Evolutionary conservation across 164 flowering plant species (phyloP).

Genomic region (Berberis thunbergii): DNA sequence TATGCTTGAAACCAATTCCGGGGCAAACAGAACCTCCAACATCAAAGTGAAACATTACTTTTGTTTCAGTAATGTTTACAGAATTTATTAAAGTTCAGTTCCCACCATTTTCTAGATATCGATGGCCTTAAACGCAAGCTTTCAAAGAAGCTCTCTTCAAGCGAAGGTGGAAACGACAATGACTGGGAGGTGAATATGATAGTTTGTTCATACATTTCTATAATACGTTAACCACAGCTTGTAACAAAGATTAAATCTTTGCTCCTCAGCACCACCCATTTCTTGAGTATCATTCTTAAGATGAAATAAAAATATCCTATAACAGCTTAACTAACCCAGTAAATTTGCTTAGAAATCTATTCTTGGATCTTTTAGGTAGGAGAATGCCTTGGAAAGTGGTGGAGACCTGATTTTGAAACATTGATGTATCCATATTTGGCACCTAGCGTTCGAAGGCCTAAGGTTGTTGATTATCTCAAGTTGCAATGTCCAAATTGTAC

Average conservation of each 20-base stretch:
- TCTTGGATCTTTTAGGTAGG: constrained; percentile 40
- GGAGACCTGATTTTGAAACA: constrained; percentile 71
- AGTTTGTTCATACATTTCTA: neutral
- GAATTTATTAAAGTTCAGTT: constrained; percentile 3
- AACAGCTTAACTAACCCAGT: neutral
- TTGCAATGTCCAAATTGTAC: constrained; percentile 2
- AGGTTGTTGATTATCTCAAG: constrained; percentile 25
- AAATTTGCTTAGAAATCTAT: neutral
- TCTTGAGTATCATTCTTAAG: neutral
- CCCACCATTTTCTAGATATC: constrained; percentile 28
- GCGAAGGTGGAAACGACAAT: constrained; percentile 18
- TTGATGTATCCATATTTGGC: constrained; percentile 47
- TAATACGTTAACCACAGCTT: neutral
- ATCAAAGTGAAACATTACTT: too few relatives aligned
- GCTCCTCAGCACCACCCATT: neutral
- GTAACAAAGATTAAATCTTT: neutral
- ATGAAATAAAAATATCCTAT: neutral
- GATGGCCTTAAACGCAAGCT: constrained; percentile 68
- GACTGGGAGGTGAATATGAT: constrained; percentile 57
- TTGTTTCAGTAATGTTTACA: neutral
- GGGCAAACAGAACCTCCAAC: too few relatives aligned
- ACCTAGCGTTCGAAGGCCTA: constrained; percentile 42
- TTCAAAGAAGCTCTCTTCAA: constrained; percentile 43
- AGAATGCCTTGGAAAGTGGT: constrained; percentile 86
- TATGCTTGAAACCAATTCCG: too few relatives aligned